Base-by-base conservation (phyloP, 2,329 filamentous ascomycete genomes). In the Aspergillus chevalieri region DNA sequence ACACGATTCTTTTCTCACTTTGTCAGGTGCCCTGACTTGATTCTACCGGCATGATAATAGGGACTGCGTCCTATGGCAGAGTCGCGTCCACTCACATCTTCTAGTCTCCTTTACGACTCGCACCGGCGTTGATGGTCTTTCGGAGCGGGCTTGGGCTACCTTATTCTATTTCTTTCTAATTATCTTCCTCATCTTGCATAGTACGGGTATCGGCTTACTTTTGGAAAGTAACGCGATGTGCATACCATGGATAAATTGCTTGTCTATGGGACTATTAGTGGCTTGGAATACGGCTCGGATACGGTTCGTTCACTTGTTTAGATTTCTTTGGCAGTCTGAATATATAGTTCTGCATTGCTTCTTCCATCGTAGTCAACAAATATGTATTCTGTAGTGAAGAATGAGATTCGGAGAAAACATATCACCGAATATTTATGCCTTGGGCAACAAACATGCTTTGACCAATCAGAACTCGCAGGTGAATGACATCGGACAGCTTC, bases 361-460 rank as follows among this genome's bases (percentile, higher is more conserved):
- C 24, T 44, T 24, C 2, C 12, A 26, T 28, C 24, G 9, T 24
- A 12, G 9, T 28, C 10, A 3, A 30, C 10, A 30, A 26, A 8
- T 26, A 9, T 30, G 9, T 10, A 12, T 19, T 7, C 41, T 43
- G 15, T 43, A n/a, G 9, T 9, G 10, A 21, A 22, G 26, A 12
- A 30, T 10, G 26, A 12, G 26, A 2, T 7, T 12, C 30, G 44
- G 44, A 46, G 12, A 17, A 46, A 46, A 21, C n/a, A 36, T 46
- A 21, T 47, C 26, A 3, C 36, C 38, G 49, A 47, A 22, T 10
- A 6, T 42, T 44, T 5, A 6, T 54, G 61, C 63, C 63, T 65
- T 48, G 65, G 64, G 64, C 62, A 45, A 2, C 17, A 21, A 48
- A n/a, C 26, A 10, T 26, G 44, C 22, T 44, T 47, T 48, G 41